These are phyloP conservation scores for Astrothelium subdiscretum DNA, from an alignment of 495 filamentous ascomycete genomes.

Conservation along the genomic window DNA sequence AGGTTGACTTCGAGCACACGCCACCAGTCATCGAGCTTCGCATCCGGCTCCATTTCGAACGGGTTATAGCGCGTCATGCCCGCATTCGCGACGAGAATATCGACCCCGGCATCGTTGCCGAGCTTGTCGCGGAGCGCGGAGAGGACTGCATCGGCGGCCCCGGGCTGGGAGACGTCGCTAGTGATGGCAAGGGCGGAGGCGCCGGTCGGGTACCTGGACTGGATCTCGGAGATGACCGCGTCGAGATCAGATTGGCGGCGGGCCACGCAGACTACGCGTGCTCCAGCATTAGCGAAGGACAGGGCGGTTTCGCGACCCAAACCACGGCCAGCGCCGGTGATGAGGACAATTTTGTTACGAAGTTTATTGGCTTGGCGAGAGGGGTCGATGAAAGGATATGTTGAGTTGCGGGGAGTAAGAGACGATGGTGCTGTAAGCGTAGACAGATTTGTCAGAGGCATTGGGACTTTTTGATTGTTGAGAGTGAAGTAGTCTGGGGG, in stretches of 20 bases:
- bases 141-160: neutral
- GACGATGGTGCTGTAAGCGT: neutral
- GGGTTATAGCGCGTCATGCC: slow-evolving; percentile 6
- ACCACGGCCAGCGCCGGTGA: neutral
- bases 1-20: slow-evolving; percentile 15
- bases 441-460: neutral
- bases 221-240: neutral
- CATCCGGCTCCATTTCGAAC: slow-evolving; percentile 4
- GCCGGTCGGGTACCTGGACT: neutral
- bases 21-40: slow-evolving; percentile 11
- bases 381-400: neutral
- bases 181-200: neutral
- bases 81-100: slow-evolving; percentile 12
- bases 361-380: neutral
- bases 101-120: neutral
- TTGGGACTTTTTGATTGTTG: neutral
- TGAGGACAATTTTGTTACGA: neutral
- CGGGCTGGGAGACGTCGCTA: neutral
- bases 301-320: neutral
- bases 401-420: neutral
- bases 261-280: neutral
- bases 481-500: neutral
- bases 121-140: neutral
- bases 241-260: neutral
- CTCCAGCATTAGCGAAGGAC: neutral